Conservation (phyloP, 345 rosid genomes). For the Arabidopsis suecica region DNA sequence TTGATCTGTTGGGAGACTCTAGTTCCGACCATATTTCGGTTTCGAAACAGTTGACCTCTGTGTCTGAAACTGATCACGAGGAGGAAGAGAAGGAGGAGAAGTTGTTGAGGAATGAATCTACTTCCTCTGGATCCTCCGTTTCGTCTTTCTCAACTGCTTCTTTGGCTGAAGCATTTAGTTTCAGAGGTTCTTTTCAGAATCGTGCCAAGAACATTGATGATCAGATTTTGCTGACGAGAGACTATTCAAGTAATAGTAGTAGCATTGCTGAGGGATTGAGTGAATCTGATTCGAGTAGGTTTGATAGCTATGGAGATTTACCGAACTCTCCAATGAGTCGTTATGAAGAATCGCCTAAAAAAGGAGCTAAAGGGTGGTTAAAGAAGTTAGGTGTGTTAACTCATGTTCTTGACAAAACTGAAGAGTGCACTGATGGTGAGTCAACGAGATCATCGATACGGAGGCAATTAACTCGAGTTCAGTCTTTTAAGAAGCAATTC, state of each 20-base stretch:
- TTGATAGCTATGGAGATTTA: conserved; percentile 59
- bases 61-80: conserved; percentile 35
- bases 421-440: conserved; percentile 46
- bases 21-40: conserved; percentile 1
- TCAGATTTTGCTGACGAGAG: conserved; percentile 47
- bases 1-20: conserved; percentile 19
- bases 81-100: conserved; percentile 14
- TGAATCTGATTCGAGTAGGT: conserved; percentile 50
- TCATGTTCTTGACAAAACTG: conserved; percentile 44
- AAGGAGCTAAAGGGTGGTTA: conserved; percentile 56
- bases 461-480: conserved; percentile 54
- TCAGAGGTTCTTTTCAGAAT: conserved; percentile 42
- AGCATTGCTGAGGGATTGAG: conserved; percentile 44
- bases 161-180: conserved; percentile 41
- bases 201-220: conserved; percentile 49
- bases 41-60: conserved; percentile 23
- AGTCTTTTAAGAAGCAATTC: conserved; percentile 55
- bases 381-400: conserved; percentile 55
- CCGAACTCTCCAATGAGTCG: conserved; percentile 40
- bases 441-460: conserved; percentile 35
- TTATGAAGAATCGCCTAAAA: conserved; percentile 36
- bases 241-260: conserved; percentile 43
- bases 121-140: conserved; percentile 39
- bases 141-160: conserved; percentile 43
- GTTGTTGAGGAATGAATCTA: conserved; percentile 45